Conservation (phyloP, 202 grass and related monocot species). For the Zoysia matrella region DNA sequence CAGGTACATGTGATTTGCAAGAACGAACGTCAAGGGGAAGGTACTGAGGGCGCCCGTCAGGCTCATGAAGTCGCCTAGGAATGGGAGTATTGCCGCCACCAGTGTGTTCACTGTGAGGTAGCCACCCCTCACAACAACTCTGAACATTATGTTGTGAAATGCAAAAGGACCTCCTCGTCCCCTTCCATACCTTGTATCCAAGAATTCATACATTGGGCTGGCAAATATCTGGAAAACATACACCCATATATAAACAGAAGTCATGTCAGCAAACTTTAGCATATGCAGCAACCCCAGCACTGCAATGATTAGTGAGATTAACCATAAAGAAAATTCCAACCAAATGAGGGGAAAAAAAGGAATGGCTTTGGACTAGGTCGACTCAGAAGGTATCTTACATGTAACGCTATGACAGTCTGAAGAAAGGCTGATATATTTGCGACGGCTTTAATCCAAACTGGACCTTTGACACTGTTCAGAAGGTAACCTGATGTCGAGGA, state of each 20-base stretch:
- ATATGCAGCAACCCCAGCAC: not conserved
- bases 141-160: constrained; percentile 75
- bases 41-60: constrained; percentile 90
- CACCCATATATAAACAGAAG: not conserved
- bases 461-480: constrained; percentile 73
- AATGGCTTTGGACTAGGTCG: not conserved
- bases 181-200: constrained; percentile 89
- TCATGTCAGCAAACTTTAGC: not conserved
- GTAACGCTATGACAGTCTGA: constrained; percentile 59
- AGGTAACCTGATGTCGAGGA: constrained; percentile 83
- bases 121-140: constrained; percentile 78
- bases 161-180: constrained; percentile 66
- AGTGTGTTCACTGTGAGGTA: constrained; percentile 86
- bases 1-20: constrained; percentile 96
- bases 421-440: constrained; percentile 59
- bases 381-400: constrained; percentile 47
- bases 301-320: not conserved
- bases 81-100: constrained; percentile 50
- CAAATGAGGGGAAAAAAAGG: not conserved
- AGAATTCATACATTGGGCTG: constrained; percentile 92
- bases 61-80: constrained; percentile 88
- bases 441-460: constrained; percentile 69
- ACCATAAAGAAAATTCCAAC: not conserved
- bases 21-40: constrained; percentile 93
- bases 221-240: constrained; percentile 79